phyloP scores from a whole-genome alignment of 345 rosid genomes.

The Trapa bicornis region DNA sequence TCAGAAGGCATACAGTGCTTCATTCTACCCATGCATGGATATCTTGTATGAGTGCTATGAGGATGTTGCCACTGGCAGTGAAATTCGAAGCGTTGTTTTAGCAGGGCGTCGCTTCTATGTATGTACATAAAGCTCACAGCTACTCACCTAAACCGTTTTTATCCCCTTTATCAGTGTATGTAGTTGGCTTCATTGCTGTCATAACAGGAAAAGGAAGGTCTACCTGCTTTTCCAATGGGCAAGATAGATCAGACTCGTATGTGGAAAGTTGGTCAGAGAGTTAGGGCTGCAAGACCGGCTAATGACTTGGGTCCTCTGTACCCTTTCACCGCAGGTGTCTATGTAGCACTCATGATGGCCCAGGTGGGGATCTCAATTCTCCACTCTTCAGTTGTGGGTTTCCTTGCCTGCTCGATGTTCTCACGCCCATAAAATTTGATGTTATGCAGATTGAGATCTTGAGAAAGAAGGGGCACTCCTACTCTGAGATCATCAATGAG shows the following conservation, averaged over 20 bases:
- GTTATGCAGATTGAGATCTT: slow-evolving; percentile 58
- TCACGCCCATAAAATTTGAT: neutral
- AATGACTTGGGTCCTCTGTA: slow-evolving; percentile 74
- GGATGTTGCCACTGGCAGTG: slow-evolving; percentile 76
- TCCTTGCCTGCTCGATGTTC: neutral
- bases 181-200: neutral
- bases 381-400: neutral
- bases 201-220: slow-evolving; percentile 75
- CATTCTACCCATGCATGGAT: slow-evolving; percentile 80
- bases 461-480: slow-evolving; percentile 95
- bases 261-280: slow-evolving; percentile 92
- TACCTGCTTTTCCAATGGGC: slow-evolving; percentile 97
- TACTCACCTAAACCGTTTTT: neutral
- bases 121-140: slow-evolving; percentile 6
- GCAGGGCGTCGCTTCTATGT: slow-evolving; percentile 90
- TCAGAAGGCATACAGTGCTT: slow-evolving; percentile 69
- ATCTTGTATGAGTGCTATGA: slow-evolving; percentile 83
- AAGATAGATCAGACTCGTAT: slow-evolving; percentile 88
- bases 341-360: slow-evolving; percentile 91
- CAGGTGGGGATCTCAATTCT: slow-evolving; percentile 39
- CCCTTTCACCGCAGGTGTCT: slow-evolving; percentile 90
- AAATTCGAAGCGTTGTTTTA: slow-evolving; percentile 77
- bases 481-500: slow-evolving; percentile 89
- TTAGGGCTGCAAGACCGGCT: slow-evolving; percentile 47
- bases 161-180: neutral